Evolutionary conservation across 495 filamentous ascomycete genomes (phyloP).

Genomic region (Darksidea phi): DNA sequence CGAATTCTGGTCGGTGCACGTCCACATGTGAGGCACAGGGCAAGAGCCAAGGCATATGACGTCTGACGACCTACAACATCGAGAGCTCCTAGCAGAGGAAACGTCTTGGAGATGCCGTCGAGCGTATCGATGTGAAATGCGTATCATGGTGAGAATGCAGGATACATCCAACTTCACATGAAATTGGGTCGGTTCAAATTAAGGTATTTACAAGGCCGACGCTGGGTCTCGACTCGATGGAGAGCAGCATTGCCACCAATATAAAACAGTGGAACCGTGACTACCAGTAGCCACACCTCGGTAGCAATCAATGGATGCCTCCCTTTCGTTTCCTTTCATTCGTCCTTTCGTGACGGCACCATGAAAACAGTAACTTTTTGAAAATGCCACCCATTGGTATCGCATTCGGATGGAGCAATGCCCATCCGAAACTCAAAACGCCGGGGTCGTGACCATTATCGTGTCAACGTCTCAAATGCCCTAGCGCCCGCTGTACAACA

Average conservation of each 20-base stretch:
- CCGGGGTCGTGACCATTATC: not conserved
- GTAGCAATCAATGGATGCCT: too few relatives aligned
- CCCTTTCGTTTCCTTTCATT: not conserved
- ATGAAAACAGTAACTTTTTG: conserved; percentile 5
- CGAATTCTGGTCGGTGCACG: too few relatives aligned
- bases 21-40: too few relatives aligned
- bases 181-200: not conserved
- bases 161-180: too few relatives aligned
- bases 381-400: conserved; percentile 6
- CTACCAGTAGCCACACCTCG: not conserved
- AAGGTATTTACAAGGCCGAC: conserved; percentile 22
- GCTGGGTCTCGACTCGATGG: conserved; percentile 3
- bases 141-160: too few relatives aligned
- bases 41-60: too few relatives aligned
- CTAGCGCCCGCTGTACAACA: conserved; percentile 24
- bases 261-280: conserved; percentile 3
- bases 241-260: conserved; percentile 3
- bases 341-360: not conserved
- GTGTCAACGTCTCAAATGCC: not conserved
- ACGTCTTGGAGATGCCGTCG: too few relatives aligned
- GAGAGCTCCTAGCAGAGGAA: too few relatives aligned
- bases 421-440: conserved; percentile 3
- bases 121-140: too few relatives aligned
- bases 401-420: not conserved
- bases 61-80: too few relatives aligned